Base-by-base conservation (phyloP, 257 asterid species). In the Solanum neorickii region DNA sequence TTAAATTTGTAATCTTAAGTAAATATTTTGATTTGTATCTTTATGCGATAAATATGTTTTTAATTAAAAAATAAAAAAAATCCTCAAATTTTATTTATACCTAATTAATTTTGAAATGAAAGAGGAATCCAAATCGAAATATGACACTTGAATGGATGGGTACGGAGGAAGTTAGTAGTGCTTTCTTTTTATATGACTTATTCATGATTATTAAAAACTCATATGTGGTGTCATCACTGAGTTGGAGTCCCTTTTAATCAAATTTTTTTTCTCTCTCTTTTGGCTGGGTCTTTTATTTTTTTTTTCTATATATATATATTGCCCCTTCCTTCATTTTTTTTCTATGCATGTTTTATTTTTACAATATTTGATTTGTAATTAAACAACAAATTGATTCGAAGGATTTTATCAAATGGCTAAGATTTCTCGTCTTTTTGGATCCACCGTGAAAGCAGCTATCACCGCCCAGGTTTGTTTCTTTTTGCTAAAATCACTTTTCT, bases 351-450 rank as follows among this genome's bases (percentile, higher is more conserved):
- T 8, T 59, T 59, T 59, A 21, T 21, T 59, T 59, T 59, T 21
- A 59, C 6, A 5, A 20, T 21, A 21, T 21, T 59, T 59, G 68
- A 59, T 59, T 59, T 20, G 6, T 6, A 59, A 59, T 59, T 21
- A 21, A 21, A 2, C 65, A 3, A 20, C 12, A 5, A 59, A 59
- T 59, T 59, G 66, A 59, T 21, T 60, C 6, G 27, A 59, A 39
- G 56, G 16, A 16, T 46, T 66, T 27, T 47, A 78, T 78, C 41
- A 76, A 59, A 86, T 90, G 88, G 87, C 83, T 12, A 25, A 44
- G 86, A 89, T 93, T 90, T 90, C 87, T 88, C 96, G 96, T 86
- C 92, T 94, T 35, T 75, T 93, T 86, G 89, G 91, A 88, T 91
- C 92, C 76, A 78, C 91, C 76, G 91, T 92, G 86, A 89, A 91